Percentiles rank a stretch among this genome's conserved stretches.
These are phyloP conservation scores for Populus euphratica DNA, from an alignment of 345 rosid genomes.

Conservation along the genomic window DNA sequence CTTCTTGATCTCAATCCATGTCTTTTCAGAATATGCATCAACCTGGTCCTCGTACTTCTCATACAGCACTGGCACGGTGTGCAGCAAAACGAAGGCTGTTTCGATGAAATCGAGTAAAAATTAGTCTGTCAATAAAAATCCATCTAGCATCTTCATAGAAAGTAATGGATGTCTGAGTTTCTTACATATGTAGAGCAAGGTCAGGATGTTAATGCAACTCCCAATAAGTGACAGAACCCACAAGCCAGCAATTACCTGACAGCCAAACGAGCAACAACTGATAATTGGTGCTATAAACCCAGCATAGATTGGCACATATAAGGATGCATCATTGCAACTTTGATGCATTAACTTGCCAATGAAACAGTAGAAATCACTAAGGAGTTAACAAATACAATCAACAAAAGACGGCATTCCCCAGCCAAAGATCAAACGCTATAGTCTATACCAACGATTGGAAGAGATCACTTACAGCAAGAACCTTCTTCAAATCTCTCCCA, in stretches of 20 bases:
- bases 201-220: slow-evolving; percentile 68
- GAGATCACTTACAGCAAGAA: slow-evolving; percentile 21
- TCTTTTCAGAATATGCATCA: slow-evolving; percentile 71
- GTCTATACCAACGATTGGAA: neutral
- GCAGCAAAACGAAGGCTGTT: slow-evolving; percentile 68
- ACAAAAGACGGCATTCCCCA: neutral
- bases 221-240: slow-evolving; percentile 77
- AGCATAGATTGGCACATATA: neutral
- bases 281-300: neutral
- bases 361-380: neutral
- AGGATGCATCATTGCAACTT: neutral
- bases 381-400: neutral
- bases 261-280: slow-evolving; percentile 5
- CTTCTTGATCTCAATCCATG: slow-evolving; percentile 63
- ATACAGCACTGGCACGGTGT: slow-evolving; percentile 69
- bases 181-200: slow-evolving; percentile 77
- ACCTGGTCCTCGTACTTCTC: slow-evolving; percentile 82
- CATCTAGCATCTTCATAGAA: neutral
- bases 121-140: neutral
- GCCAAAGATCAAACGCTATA: neutral
- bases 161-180: neutral
- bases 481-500: slow-evolving; percentile 24
- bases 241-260: slow-evolving; percentile 59
- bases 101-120: neutral
- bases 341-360: neutral